Conservation (phyloP, 805 yeast species). For the Saccharomycopsis babjevae region DNA sequence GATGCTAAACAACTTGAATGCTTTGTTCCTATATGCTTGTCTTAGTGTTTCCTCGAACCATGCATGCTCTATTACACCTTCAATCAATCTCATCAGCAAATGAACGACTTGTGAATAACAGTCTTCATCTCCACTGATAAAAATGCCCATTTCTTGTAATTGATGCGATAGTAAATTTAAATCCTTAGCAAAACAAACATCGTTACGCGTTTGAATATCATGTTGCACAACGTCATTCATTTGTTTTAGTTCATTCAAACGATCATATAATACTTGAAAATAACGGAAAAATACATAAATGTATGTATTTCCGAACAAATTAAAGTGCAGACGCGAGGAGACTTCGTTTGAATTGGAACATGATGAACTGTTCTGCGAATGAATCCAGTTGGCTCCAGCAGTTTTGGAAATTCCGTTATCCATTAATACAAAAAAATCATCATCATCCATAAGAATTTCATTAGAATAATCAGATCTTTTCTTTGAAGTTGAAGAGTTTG, state of each 20-base stretch:
- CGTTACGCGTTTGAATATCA: constrained; percentile 44
- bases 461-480: background rate
- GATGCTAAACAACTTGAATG: constrained; percentile 68
- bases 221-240: constrained; percentile 43
- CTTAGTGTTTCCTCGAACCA: constrained; percentile 74
- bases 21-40: constrained; percentile 70
- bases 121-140: constrained; percentile 26
- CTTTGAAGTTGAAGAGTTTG: background rate
- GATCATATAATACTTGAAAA: constrained; percentile 53
- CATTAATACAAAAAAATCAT: background rate
- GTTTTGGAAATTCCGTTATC: background rate
- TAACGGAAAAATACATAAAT: constrained; percentile 69
- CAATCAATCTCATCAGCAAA: constrained; percentile 54
- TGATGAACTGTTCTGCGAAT: background rate
- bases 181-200: constrained; percentile 61
- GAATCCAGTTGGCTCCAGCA: background rate
- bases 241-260: constrained; percentile 53
- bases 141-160: constrained; percentile 56
- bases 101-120: constrained; percentile 54
- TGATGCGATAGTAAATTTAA: constrained; percentile 58
- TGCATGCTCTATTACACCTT: constrained; percentile 73
- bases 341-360: background rate
- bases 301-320: constrained; percentile 65
- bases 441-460: background rate
- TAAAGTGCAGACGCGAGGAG: constrained; percentile 30